Evolutionary conservation across 2,329 filamentous ascomycete species (phyloP).

Genomic region (Amesomyces nigricolor): DNA sequence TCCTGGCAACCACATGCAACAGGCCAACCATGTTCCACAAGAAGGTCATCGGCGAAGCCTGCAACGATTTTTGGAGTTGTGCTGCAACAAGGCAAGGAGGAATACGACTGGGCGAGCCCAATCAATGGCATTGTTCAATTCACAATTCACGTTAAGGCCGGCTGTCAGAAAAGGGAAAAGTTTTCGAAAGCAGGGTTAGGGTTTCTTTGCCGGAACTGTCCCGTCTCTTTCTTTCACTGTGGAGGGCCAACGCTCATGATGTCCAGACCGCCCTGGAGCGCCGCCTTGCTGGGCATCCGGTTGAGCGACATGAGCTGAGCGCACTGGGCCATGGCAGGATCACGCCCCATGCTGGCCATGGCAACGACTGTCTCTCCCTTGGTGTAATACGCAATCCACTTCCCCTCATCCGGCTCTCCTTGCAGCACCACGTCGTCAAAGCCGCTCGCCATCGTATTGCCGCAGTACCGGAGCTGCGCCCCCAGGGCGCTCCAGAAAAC

Average conservation of each 20-base stretch:
- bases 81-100: too few relatives aligned
- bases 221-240: constrained; percentile 22
- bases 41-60: too few relatives aligned
- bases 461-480: constrained; percentile 86
- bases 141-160: too few relatives aligned
- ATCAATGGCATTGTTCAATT: too few relatives aligned
- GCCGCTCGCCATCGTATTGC: constrained; percentile 67
- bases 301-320: constrained; percentile 78
- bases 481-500: constrained; percentile 96
- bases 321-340: constrained; percentile 77
- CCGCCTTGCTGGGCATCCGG: constrained; percentile 76
- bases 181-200: constrained; percentile 4
- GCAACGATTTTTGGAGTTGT: too few relatives aligned
- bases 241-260: constrained; percentile 40
- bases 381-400: constrained; percentile 86
- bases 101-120: too few relatives aligned
- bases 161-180: too few relatives aligned
- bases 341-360: constrained; percentile 83
- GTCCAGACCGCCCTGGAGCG: constrained; percentile 61
- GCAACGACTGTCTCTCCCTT: constrained; percentile 83
- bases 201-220: neutral
- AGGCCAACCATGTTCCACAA: neutral
- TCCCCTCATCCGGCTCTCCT: constrained; percentile 68
- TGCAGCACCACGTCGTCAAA: constrained; percentile 82
- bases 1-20: neutral